Base-by-base conservation (phyloP, 495 filamentous ascomycete genomes). In the Xylaria venustula region DNA sequence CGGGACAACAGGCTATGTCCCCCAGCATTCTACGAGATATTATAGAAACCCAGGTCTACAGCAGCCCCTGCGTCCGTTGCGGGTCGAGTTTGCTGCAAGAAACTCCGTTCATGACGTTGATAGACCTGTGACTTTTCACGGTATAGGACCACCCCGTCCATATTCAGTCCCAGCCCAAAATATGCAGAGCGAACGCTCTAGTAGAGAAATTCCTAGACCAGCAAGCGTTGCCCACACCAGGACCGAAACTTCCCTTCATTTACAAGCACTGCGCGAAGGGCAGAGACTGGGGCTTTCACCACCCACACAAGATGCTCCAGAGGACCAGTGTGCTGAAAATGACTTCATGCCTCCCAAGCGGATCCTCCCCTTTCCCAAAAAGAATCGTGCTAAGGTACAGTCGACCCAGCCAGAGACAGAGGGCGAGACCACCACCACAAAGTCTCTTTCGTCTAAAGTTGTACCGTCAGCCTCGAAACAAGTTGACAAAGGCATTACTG, bases 1-100 rank as follows among this genome's bases (percentile, higher is more conserved):
- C 14, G 45, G 44, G 15, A 45, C 55, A 49, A 58, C 37, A 32
- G 44, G 44, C 17, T 58, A 49, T 25, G 19, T 58, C 34, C 46
- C 55, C 20, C 56, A 41, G n/a, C 36, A 44, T 3, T 6, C 45
- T 23, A 26, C 4, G 7, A 30, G 34, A 58, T 58, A 49, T 8
- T 7, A 7, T 0, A 51, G 45, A 32, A 6, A 20, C 28, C 56
- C 47, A 1, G 36, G 22, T 22, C 46, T n/a, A 32, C 56, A 44
- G n/a, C 46, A n/a, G n/a, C n/a, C n/a, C n/a, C n/a, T n/a, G n/a
- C n/a, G n/a, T n/a, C n/a, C 57, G 14, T 52, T 60, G 19, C 47
- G 57, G 28, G 30, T 9, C 9, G 36, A 52, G 15, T 51, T 45
- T 34, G 42, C 40, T 28, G 22, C 4, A 7, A 9, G 1, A 23